Base-by-base conservation (phyloP, 2,329 filamentous ascomycete genomes). In the Verticillium isaacii region DNA sequence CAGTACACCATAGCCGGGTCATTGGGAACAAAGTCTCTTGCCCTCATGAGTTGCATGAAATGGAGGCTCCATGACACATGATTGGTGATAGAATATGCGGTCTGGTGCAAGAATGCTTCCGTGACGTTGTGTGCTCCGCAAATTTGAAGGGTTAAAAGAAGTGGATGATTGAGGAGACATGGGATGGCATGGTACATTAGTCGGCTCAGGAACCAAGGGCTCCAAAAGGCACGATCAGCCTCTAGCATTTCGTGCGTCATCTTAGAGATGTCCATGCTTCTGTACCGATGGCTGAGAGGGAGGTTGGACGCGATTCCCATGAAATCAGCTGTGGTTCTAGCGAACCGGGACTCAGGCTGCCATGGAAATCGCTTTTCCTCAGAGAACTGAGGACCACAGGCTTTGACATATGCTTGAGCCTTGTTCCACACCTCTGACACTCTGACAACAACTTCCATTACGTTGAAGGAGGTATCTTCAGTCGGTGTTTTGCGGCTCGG, bases 101-200 rank as follows among this genome's bases (percentile, higher is more conserved):
- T 45, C 56, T 58, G 56, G 32, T 58, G 39, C 23, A 58, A 32
- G 17, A 81, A 73, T 25, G 82, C 78, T 79, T 80, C 81, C 0
- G 82, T 82, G 45, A 84, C 82, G 5, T 77, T 80, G 45, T 77
- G 77, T 41, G 79, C 77, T 64, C 82, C 82, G 39, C 78, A 81
- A 4, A 85, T 72, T 19, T 80, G 75, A 34, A 84, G 72, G 0
- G 81, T 83, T 5, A 84, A 68, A 2, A 85, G 69, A n/a, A 85
- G 75, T 0, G 82, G 82, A 62, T 84, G 82, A 58, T 84, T 84
- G 8, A 85, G 71, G 1, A 84, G 74, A 63, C 80, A 83, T 0
- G 82, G 74, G 52, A 82, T 83, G 0, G 80, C 79, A 61, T 83
- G 79, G 63, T 84, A 83, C 17, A 84, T 69, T 61, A 83, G 79